Base-by-base conservation (phyloP, 768 basidiomycete genomes). In the Calocybe indica region DNA sequence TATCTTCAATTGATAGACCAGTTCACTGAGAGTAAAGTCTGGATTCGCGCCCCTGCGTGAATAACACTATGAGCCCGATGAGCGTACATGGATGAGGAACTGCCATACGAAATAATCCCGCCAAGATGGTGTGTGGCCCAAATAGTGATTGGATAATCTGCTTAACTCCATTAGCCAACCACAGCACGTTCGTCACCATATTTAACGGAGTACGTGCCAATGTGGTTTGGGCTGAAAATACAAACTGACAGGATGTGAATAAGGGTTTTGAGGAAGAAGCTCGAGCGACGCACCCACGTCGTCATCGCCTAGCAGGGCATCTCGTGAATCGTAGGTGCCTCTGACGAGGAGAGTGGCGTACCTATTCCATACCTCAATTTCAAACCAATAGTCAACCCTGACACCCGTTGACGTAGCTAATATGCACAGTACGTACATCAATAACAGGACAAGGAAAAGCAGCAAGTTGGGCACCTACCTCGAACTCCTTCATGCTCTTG, bases 161-260 rank as follows among this genome's bases (percentile, higher is more conserved):
- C 14, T 6, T 6, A 10, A 29, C 36, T 6, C 7, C 37, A 38
- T 1, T 14, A 10, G 36, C 30, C 1, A 12, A 40, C 11, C 4
- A 45, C 5, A 6, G 6, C 9, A 9, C 37, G 29, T 5, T 4
- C 2, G 37, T 28, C 7, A 12, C n/a, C 2, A 30, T 30, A 12
- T 5, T 28, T 36, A n/a, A 11, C n/a, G 35, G 11, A 22, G 7
- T n/a, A 57, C 72, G 35, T 51, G 80, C 82, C 83, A 37, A 85
- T 59, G 54, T 85, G 81, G 57, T 88, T 88, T 30, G 79, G 74
- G 51, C 82, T 82, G 60, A 79, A 84, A 37, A 22, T 22, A 22
- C 22, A 22, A 22, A 85, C 57, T 47, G 83, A 67, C 6, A 83
- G 84, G 85, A 52, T 14, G 34, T 13, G 33, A 28, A 28, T 37